phyloP scores from a whole-genome alignment of 306 rosid genomes.

The Cucumis melo region DNA sequence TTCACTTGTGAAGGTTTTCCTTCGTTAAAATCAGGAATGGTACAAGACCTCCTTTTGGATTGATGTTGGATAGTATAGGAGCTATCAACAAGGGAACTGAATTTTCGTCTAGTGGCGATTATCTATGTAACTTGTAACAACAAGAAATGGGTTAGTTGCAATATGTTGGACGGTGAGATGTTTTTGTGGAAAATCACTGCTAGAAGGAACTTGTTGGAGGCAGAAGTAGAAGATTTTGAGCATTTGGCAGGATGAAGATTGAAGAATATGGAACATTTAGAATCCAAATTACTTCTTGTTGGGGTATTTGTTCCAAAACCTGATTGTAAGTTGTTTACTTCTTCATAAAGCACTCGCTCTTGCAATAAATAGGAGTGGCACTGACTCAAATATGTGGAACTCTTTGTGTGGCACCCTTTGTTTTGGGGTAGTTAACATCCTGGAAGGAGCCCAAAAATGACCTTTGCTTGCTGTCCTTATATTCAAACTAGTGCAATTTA shows the following conservation, averaged over 20 bases:
- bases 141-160: neutral
- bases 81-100: neutral
- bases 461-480: neutral
- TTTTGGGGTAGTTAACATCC: neutral
- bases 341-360: neutral
- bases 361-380: neutral
- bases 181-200: neutral
- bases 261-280: neutral
- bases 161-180: neutral
- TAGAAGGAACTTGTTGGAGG: neutral
- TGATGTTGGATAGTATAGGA: neutral
- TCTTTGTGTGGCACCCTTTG: neutral
- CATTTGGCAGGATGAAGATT: neutral
- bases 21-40: neutral
- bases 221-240: neutral
- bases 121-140: neutral
- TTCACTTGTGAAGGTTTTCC: neutral
- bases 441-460: neutral
- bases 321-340: neutral
- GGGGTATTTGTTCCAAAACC: neutral
- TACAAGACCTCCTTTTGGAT: neutral
- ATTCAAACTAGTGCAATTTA: neutral
- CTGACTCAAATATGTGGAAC: neutral
- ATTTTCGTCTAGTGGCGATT: neutral
- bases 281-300: neutral